Conservation (phyloP, 1,284 basidiomycete genomes). For the Entoloma clypeatum region DNA sequence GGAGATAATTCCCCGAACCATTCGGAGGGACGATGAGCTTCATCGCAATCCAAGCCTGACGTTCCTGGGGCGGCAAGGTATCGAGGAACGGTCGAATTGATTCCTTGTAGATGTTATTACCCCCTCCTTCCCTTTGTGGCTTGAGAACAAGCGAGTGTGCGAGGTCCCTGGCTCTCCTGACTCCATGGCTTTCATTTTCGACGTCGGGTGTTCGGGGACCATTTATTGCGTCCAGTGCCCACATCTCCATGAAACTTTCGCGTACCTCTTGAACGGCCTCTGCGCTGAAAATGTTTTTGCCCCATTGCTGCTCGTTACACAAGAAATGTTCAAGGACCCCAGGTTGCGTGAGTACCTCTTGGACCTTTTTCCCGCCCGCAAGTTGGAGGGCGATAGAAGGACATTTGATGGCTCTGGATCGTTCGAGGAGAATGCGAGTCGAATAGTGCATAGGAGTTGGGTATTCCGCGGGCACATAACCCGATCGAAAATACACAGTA, state of each 20-base stretch:
- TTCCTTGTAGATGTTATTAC: constrained; percentile 91
- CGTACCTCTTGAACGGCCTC: constrained; percentile 51
- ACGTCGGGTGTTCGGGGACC: constrained; percentile 33
- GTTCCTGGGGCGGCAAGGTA: constrained; percentile 49
- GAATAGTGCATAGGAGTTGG: constrained; percentile 57
- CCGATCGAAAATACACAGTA: constrained; percentile 84
- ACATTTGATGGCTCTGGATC: constrained; percentile 87
- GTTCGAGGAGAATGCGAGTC: constrained; percentile 75
- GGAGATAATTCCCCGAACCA: constrained; percentile 65
- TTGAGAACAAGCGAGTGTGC: constrained; percentile 79
- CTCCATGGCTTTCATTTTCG: constrained; percentile 36
- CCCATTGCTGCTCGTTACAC: constrained; percentile 37
- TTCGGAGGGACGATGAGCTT: constrained; percentile 79
- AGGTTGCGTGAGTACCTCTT: constrained; percentile 80
- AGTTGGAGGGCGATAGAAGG: constrained; percentile 90
- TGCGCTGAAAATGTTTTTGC: constrained; percentile 29
- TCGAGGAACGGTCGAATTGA: constrained; percentile 81
- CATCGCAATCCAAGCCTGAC: constrained; percentile 92
- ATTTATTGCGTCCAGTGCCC: constrained; percentile 60
- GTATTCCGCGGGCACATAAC: constrained; percentile 87
- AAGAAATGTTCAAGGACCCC: constrained; percentile 77
- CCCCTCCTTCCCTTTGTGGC: constrained; percentile 95
- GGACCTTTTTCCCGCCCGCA: constrained; percentile 94
- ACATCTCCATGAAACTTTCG: constrained; percentile 79
- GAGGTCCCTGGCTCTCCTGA: constrained; percentile 49